Evolutionary conservation across 2,329 filamentous ascomycete genomes (phyloP).

Genomic region (Botryotinia calthae): DNA sequence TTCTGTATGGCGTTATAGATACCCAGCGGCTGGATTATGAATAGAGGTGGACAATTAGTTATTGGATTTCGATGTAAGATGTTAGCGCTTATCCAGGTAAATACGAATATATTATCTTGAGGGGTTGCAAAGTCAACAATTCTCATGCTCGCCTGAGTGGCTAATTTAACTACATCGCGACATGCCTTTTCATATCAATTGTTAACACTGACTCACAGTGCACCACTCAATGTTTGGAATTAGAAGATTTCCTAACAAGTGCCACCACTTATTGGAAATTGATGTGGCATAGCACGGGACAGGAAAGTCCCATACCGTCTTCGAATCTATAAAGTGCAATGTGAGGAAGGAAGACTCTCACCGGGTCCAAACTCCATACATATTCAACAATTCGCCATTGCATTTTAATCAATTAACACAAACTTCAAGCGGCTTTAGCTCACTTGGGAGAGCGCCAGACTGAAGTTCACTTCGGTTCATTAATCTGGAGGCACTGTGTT

Average conservation of each 20-base stretch:
- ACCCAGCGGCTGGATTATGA: background rate
- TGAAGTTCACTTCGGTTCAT: constrained; percentile 21
- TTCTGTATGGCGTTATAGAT: background rate
- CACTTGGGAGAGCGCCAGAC: constrained; percentile 24
- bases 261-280: background rate
- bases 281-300: background rate
- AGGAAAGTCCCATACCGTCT: no score
- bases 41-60: background rate
- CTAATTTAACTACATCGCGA: background rate
- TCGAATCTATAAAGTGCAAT: background rate
- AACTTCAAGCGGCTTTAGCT: constrained; percentile 20
- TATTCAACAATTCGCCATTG: rapidly evolving
- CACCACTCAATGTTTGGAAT: background rate
- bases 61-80: background rate
- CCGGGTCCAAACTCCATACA: background rate
- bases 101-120: background rate
- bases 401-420: background rate
- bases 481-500: constrained; percentile 22
- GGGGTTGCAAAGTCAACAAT: constrained; percentile 6
- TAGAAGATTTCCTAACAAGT: background rate
- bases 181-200: background rate
- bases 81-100: background rate
- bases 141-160: background rate
- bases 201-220: background rate
- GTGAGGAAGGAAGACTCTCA: background rate